A percentile compares a stretch with the other conserved stretches of the same genome.
Conservation (phyloP, 23 red algal species). For the Chondrus crispus region DNA sequence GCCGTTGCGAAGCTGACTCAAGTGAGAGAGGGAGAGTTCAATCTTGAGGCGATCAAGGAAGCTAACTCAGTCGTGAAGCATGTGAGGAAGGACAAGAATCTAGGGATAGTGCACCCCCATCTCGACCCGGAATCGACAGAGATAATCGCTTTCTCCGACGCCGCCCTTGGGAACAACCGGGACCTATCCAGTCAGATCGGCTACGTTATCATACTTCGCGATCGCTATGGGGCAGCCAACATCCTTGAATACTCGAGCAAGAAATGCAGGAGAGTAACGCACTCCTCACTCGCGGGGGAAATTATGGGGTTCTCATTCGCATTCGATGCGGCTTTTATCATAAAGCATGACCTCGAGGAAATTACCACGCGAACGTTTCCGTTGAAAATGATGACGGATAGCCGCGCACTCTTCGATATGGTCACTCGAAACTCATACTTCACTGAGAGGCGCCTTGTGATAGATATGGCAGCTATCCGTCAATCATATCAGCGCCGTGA, state of each 20-base stretch:
- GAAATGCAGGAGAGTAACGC: not conserved
- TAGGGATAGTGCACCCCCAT: not conserved
- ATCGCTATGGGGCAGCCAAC: not conserved
- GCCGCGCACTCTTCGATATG: not conserved
- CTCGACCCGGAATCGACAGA: not conserved
- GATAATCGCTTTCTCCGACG: not conserved
- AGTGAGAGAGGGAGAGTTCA: not conserved
- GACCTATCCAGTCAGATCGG: not conserved
- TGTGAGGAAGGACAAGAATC: not conserved
- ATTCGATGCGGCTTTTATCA: not conserved
- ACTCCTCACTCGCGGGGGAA: not conserved
- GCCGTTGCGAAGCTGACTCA: not conserved
- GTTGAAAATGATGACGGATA: slow-evolving; percentile 17
- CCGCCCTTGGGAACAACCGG: not conserved
- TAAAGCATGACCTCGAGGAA: slow-evolving; percentile 4
- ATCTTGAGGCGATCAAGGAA: not conserved
- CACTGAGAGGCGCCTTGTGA: slow-evolving; percentile 15
- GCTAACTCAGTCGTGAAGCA: not conserved
- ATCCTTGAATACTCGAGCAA: not conserved
- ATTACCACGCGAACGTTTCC: not conserved
- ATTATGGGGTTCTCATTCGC: not conserved
- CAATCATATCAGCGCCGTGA: not conserved
- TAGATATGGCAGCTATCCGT: not conserved
- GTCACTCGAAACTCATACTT: not conserved
- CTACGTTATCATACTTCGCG: not conserved